phyloP scores from a whole-genome alignment of 2,329 filamentous ascomycete genomes.

The Colletotrichum tropicicola region DNA sequence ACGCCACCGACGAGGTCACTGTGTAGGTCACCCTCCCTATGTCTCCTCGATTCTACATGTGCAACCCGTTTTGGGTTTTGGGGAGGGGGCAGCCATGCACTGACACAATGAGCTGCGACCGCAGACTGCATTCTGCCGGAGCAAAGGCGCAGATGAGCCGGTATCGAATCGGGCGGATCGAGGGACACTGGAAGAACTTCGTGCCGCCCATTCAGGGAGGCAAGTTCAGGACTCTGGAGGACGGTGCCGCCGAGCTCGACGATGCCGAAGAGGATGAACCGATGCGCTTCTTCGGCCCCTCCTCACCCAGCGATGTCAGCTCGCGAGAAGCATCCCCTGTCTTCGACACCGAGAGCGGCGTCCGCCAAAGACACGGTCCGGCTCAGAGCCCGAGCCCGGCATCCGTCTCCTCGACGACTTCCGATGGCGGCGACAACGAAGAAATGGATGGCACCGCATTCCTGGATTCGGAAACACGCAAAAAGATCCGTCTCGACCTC shows the following conservation, averaged over 20 bases:
- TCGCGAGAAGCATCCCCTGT: constrained; percentile 62
- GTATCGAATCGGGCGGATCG: constrained; percentile 84
- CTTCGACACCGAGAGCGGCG: constrained; percentile 52
- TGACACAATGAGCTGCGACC: not conserved
- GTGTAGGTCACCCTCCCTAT: constrained; percentile 67
- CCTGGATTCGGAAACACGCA: constrained; percentile 76
- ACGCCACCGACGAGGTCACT: constrained; percentile 94
- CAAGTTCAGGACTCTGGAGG: constrained; percentile 63
- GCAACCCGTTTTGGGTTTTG: no score
- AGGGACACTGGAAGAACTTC: constrained; percentile 88
- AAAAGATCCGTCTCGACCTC: constrained; percentile 79
- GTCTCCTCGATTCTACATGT: not conserved
- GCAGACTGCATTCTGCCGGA: constrained; percentile 82
- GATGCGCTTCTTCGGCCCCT: constrained; percentile 30
- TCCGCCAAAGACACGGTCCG: constrained; percentile 40
- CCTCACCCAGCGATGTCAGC: constrained; percentile 57
- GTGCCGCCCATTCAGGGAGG: constrained; percentile 92
- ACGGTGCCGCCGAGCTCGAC: constrained; percentile 42
- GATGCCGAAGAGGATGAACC: constrained; percentile 39
- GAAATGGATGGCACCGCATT: constrained; percentile 66
- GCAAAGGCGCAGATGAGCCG: constrained; percentile 79
- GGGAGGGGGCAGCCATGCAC: not conserved
- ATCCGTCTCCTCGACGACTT: constrained; percentile 70
- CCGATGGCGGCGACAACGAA: constrained; percentile 55
- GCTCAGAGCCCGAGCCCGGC: constrained; percentile 39